A percentile compares a stretch with the other conserved stretches of the same genome.
phyloP scores from a whole-genome alignment of 2,329 filamentous ascomycete species.

The Scleromitrula shiraiana region DNA sequence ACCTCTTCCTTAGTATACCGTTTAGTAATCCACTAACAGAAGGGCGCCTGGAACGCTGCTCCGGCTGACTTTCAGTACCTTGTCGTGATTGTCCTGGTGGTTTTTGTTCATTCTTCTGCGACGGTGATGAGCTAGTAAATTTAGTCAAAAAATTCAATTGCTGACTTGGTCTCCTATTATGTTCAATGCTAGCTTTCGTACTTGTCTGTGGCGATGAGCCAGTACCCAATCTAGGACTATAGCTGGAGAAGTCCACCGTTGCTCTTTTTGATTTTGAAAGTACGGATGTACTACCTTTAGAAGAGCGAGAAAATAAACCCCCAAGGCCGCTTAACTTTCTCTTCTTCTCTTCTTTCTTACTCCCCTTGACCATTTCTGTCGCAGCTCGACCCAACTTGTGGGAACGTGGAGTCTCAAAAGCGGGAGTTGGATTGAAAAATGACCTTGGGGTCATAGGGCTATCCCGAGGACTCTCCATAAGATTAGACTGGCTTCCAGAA shows the following conservation, averaged over 20 bases:
- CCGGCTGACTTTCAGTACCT: slow-evolving; percentile 4
- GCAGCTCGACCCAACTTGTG: not conserved
- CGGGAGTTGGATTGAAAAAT: not conserved
- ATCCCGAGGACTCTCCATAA: slow-evolving; percentile 5
- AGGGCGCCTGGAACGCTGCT: slow-evolving; percentile 14
- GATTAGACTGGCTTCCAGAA: slow-evolving; percentile 25
- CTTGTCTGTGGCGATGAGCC: slow-evolving; percentile 1
- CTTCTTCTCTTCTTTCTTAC: not conserved
- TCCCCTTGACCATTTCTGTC: not conserved
- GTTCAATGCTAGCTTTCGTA: not conserved
- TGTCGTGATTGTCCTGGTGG: not conserved
- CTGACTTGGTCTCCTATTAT: slow-evolving; percentile 5
- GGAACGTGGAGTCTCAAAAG: not conserved
- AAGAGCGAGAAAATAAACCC: slow-evolving; percentile 1
- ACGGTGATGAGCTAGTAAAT: not conserved
- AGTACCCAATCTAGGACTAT: not conserved
- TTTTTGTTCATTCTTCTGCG: not conserved
- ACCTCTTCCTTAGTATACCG: slow-evolving; percentile 20
- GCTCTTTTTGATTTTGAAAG: slow-evolving; percentile 5
- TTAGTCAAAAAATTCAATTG: slow-evolving; percentile 8
- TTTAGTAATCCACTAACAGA: slow-evolving; percentile 23
- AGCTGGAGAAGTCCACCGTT: slow-evolving; percentile 2
- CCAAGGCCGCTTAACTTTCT: not conserved
- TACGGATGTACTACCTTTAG: not conserved
- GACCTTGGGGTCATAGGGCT: not conserved